phyloP scores from a whole-genome alignment of 78 protist genomes.

The Dictyostelium discoideum region dicty_2.7 NC_007089.4:4291001-4291500 shows the following conservation, averaged over 20 bases:
- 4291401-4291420: slow-evolving; percentile 31
- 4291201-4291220: not conserved
- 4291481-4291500: slow-evolving; percentile 23
- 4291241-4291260: slow-evolving; percentile 22
- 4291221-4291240: not conserved
- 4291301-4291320: too few species aligned
- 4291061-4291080: not conserved
- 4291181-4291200: not conserved
- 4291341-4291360: not conserved
- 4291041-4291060: slow-evolving; percentile 55
- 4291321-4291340: not conserved
- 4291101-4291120: not conserved
- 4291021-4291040: slow-evolving; percentile 24
- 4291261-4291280: not conserved
- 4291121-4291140: not conserved
- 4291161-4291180: not conserved
- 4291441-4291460: slow-evolving; percentile 46
- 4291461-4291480: slow-evolving; percentile 12
- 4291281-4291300: not conserved
- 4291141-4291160: not conserved
- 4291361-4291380: slow-evolving; percentile 50
- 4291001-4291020: slow-evolving; percentile 17
- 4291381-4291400: slow-evolving; percentile 45
- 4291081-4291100: not conserved
- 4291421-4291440: slow-evolving; percentile 27